phyloP scores from a whole-genome alignment of 1,284 basidiomycete species.

The Pseudozyma sp. region DNA sequence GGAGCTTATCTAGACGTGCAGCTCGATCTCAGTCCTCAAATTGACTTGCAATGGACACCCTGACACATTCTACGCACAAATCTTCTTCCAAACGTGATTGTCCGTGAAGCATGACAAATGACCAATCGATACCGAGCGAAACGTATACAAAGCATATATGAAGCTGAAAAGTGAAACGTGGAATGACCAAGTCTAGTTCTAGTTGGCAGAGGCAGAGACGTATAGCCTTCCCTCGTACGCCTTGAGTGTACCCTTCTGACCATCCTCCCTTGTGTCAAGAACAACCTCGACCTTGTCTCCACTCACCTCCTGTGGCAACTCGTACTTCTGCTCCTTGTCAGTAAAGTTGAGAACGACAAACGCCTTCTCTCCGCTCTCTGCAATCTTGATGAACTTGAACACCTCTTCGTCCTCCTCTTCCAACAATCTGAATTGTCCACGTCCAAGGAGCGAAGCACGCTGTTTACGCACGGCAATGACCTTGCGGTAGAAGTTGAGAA shows the following conservation, averaged over 20 bases:
- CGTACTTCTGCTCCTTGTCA: constrained; percentile 32
- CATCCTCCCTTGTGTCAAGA: constrained; percentile 27
- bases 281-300: constrained; percentile 9
- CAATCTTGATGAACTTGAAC: constrained; percentile 74
- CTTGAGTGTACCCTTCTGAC: constrained; percentile 17
- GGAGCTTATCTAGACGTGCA: constrained; percentile 33
- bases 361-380: constrained; percentile 65
- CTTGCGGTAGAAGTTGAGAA: constrained; percentile 75
- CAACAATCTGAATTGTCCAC: constrained; percentile 75
- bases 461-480: constrained; percentile 74
- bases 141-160: too few species aligned
- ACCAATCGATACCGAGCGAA: too few species aligned
- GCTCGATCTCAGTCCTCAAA: not conserved
- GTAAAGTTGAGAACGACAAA: constrained; percentile 57
- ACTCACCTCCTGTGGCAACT: constrained; percentile 29
- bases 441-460: constrained; percentile 73
- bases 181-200: not conserved
- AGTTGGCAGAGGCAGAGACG: constrained; percentile 16
- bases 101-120: too few species aligned
- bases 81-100: too few species aligned
- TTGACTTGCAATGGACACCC: too few species aligned
- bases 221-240: constrained; percentile 45
- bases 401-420: constrained; percentile 72
- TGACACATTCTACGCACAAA: too few species aligned
- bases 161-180: too few species aligned